Percentiles rank a stretch among this genome's conserved stretches.
phyloP scores from a whole-genome alignment of 2,329 filamentous ascomycete genomes.

The Aspergillus transmontanensis region DNA sequence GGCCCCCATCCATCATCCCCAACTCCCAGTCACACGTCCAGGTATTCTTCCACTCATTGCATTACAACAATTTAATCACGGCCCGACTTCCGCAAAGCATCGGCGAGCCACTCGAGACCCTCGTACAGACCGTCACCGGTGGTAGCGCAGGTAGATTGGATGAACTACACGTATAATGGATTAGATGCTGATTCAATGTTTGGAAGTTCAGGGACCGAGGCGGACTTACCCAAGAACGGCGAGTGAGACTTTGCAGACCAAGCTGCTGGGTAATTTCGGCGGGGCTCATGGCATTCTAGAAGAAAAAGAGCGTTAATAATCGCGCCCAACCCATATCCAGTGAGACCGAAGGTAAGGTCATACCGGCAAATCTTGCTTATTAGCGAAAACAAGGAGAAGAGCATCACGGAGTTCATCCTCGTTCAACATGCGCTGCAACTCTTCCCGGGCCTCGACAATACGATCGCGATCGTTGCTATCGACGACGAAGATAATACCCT shows the following conservation, averaged over 20 bases:
- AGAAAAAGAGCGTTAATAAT: slow-evolving; percentile 32
- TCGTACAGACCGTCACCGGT: slow-evolving; percentile 99
- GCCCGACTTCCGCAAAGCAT: slow-evolving; percentile 73
- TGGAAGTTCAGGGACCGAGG: slow-evolving; percentile 6
- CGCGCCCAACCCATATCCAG: slow-evolving; percentile 5
- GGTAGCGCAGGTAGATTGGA: slow-evolving; percentile 98
- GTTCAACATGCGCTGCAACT: slow-evolving; percentile 97
- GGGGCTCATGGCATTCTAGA: slow-evolving; percentile 97
- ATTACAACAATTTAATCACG: slow-evolving; percentile 48
- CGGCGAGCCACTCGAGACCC: slow-evolving; percentile 92
- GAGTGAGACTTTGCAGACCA: slow-evolving; percentile 97
- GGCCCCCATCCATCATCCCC: slow-evolving; percentile 39
- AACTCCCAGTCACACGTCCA: slow-evolving; percentile 40
- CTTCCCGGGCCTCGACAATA: slow-evolving; percentile 94
- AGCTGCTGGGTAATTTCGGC: slow-evolving; percentile 99
- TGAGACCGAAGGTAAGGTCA: slow-evolving; percentile 38
- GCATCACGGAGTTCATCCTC: slow-evolving; percentile 98
- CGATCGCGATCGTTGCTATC: slow-evolving; percentile 98
- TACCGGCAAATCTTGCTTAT: slow-evolving; percentile 99
- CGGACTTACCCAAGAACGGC: slow-evolving; percentile 92
- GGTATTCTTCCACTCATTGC: slow-evolving; percentile 37
- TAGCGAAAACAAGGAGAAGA: slow-evolving; percentile 95
- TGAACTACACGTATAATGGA: slow-evolving; percentile 65
- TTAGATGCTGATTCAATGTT: slow-evolving; percentile 21
- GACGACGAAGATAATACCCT: slow-evolving; percentile 99